Evolutionary conservation across 164 flowering plant species (phyloP).

Genomic region (Vitis labrusca): DNA sequence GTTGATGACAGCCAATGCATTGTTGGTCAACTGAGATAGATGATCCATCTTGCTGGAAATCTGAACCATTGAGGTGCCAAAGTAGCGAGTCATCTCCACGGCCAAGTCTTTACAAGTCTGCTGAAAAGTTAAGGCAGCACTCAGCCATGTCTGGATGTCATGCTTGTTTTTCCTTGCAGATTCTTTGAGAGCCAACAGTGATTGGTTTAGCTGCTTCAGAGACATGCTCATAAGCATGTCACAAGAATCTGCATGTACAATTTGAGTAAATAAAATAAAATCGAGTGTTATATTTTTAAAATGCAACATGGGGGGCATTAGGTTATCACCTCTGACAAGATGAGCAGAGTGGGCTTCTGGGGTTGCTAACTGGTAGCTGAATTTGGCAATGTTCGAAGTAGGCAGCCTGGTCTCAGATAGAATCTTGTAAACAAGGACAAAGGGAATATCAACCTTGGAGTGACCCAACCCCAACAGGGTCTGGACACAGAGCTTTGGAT

Average conservation of each 20-base stretch:
- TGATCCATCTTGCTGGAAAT: constrained; percentile 36
- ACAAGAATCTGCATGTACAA: constrained; percentile 38
- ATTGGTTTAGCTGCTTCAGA: constrained; percentile 34
- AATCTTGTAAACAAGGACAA: constrained; percentile 35
- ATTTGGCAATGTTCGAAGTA: constrained; percentile 6
- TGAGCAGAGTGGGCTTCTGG: constrained; percentile 1
- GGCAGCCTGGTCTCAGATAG: constrained; percentile 30
- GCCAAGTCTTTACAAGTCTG: constrained; percentile 44
- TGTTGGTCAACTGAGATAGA: constrained; percentile 40
- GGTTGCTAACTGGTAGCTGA: constrained; percentile 4
- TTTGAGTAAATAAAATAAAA: background rate
- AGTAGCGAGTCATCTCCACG: background rate
- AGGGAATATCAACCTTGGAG: constrained; percentile 19
- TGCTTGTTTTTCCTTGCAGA: constrained; percentile 29
- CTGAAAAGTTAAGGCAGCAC: constrained; percentile 51
- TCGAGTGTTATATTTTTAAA: background rate
- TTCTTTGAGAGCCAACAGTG: constrained; percentile 33
- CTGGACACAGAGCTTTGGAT: constrained; percentile 35
- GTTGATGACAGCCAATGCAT: constrained; percentile 47
- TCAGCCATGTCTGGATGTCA: constrained; percentile 59
- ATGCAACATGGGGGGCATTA: background rate
- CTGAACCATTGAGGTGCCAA: background rate
- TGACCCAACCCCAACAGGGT: constrained; percentile 21
- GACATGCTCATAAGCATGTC: constrained; percentile 44
- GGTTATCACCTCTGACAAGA: constrained; percentile 16